phyloP scores from a whole-genome alignment of 352 stramenopile genomes.

The Albugo laibachii region DNA sequence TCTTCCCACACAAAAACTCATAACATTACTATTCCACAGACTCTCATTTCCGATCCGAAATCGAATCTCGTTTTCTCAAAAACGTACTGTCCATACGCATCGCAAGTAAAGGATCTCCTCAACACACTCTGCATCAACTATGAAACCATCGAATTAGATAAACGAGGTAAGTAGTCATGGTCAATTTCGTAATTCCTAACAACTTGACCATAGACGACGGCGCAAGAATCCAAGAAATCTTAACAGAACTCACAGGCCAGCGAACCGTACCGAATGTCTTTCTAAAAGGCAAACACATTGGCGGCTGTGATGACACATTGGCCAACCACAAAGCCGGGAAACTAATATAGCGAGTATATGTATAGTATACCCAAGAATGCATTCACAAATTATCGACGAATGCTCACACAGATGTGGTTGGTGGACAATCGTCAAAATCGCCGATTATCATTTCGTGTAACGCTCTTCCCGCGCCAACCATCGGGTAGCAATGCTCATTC shows the following conservation, averaged over 20 bases:
- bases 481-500: slow-evolving; percentile 87
- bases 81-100: slow-evolving; percentile 87
- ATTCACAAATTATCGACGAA: slow-evolving; percentile 21
- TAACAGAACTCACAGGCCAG: slow-evolving; percentile 86
- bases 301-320: slow-evolving; percentile 77
- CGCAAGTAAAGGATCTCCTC: slow-evolving; percentile 79
- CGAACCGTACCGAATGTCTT: slow-evolving; percentile 97
- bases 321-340: slow-evolving; percentile 1
- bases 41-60: slow-evolving; percentile 15
- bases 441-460: slow-evolving; percentile 93
- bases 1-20: too few relatives aligned
- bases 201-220: slow-evolving; percentile 39
- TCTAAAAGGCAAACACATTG: slow-evolving; percentile 91
- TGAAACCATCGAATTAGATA: slow-evolving; percentile 54
- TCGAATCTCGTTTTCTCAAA: slow-evolving; percentile 86
- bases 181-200: neutral
- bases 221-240: slow-evolving; percentile 74
- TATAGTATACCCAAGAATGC: slow-evolving; percentile 1
- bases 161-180: slow-evolving; percentile 15
- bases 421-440: slow-evolving; percentile 85
- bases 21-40: slow-evolving; percentile 1
- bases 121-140: slow-evolving; percentile 37
- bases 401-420: slow-evolving; percentile 60
- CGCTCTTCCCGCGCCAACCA: slow-evolving; percentile 82
- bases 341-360: neutral